Evolutionary conservation across 2,329 filamentous ascomycete genomes (phyloP).

Genomic region (Purpureocillium lavendulum): DNA sequence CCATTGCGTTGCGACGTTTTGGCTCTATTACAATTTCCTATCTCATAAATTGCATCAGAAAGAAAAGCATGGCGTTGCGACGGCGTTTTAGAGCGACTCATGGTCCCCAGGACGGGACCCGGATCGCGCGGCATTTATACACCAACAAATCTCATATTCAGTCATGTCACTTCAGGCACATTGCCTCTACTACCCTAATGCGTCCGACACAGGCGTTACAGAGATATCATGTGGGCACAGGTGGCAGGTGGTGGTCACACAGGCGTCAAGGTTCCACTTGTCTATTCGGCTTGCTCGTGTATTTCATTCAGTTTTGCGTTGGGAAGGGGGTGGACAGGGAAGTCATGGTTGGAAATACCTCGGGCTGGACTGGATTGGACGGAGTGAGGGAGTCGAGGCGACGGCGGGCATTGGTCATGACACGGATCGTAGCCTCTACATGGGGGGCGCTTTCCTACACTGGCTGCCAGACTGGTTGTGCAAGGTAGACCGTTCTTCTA

Average conservation of each 20-base stretch:
- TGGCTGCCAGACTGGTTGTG: not conserved
- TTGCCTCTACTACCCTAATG: slow-evolving; percentile 1
- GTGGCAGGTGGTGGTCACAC: not conserved
- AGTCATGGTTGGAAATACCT: slow-evolving; percentile 1
- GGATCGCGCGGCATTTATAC: slow-evolving; percentile 1
- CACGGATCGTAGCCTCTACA: too few relatives aligned
- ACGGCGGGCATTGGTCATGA: too few relatives aligned
- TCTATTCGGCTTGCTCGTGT: not conserved
- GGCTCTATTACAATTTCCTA: not conserved
- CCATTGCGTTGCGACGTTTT: not conserved
- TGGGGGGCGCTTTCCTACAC: too few relatives aligned
- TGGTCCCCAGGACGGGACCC: not conserved
- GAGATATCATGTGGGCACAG: slow-evolving; percentile 2
- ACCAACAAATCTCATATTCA: slow-evolving; percentile 1
- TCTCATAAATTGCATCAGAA: not conserved
- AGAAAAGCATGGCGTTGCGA: slow-evolving; percentile 10
- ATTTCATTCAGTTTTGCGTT: not conserved
- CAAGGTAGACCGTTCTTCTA: not conserved
- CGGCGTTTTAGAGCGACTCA: not conserved
- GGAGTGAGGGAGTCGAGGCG: slow-evolving; percentile 1
- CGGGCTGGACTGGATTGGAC: too few relatives aligned
- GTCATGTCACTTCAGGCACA: not conserved
- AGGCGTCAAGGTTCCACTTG: not conserved
- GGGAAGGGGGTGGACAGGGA: not conserved
- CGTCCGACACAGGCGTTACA: slow-evolving; percentile 4